These are phyloP conservation scores for Arthrobotrys sinensis DNA, from an alignment of 2,329 filamentous ascomycete genomes.

Conservation along the genomic window DNA sequence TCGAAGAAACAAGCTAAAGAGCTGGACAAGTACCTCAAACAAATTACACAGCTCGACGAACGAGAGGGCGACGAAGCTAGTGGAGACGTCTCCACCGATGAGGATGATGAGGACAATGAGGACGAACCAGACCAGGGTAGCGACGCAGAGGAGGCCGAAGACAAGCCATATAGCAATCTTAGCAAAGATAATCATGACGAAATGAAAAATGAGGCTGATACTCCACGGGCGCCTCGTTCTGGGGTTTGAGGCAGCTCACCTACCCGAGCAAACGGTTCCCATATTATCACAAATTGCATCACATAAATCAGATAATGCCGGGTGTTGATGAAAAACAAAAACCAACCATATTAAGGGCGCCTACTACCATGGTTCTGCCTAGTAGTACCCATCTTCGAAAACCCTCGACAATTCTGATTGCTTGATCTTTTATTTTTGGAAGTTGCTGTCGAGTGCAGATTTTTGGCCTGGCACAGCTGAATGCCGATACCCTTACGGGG, in stretches of 20 bases:
- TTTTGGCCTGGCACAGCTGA: slow-evolving; percentile 47
- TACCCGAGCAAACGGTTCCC: slow-evolving; percentile 47
- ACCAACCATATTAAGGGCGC: slow-evolving; percentile 23
- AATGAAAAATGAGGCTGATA: slow-evolving; percentile 60
- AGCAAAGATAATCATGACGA: slow-evolving; percentile 64
- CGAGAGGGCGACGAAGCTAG: slow-evolving; percentile 67
- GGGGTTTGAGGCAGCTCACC: slow-evolving; percentile 52
- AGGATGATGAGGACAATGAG: slow-evolving; percentile 67
- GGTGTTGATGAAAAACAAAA: slow-evolving; percentile 13
- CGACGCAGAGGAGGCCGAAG: slow-evolving; percentile 62
- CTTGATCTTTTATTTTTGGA: slow-evolving; percentile 52
- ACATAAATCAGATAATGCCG: slow-evolving; percentile 34
- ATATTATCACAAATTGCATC: slow-evolving; percentile 46
- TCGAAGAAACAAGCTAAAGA: slow-evolving; percentile 98
- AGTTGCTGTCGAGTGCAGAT: slow-evolving; percentile 4
- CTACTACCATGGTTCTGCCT: slow-evolving; percentile 50
- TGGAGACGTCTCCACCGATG: slow-evolving; percentile 65
- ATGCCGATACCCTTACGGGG: slow-evolving; percentile 4
- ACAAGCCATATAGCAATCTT: slow-evolving; percentile 66
- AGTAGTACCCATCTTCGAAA: slow-evolving; percentile 6
- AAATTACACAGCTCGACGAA: slow-evolving; percentile 72
- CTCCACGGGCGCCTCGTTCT: slow-evolving; percentile 47
- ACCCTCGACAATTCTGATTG: slow-evolving; percentile 27
- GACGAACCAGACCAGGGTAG: slow-evolving; percentile 67
- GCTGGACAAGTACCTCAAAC: slow-evolving; percentile 88